A percentile compares a stretch with the other conserved stretches of the same genome.
Evolutionary conservation across 148 eudicot genomes (phyloP).

Genomic region (Rhododendron williamsianum): DNA sequence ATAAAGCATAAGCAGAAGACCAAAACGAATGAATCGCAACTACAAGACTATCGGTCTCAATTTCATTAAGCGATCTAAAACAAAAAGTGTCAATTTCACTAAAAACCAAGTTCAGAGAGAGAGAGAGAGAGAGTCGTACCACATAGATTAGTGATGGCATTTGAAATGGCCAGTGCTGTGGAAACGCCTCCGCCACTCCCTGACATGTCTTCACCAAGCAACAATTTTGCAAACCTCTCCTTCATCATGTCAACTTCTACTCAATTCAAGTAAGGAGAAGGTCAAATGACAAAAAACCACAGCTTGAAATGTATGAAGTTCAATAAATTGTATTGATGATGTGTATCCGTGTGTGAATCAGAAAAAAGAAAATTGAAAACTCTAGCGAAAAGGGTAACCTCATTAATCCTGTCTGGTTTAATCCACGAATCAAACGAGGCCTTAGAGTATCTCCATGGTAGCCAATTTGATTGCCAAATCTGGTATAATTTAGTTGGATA

Average conservation of each 20-base stretch:
- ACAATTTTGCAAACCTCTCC: constrained; percentile 83
- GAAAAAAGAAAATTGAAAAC: no score
- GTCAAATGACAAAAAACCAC: background rate
- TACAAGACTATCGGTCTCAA: background rate
- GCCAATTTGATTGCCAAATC: background rate
- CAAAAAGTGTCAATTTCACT: background rate
- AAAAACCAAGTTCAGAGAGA: background rate
- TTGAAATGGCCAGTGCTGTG: constrained; percentile 77
- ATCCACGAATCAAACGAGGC: no score
- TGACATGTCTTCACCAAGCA: constrained; percentile 98
- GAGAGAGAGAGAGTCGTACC: constrained; percentile 33
- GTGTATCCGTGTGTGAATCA: background rate
- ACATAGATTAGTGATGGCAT: constrained; percentile 86
- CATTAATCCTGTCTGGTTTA: background rate
- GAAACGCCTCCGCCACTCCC: constrained; percentile 95
- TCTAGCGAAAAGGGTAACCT: background rate
- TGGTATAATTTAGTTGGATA: background rate
- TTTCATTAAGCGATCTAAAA: background rate
- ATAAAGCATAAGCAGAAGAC: background rate
- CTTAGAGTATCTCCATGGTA: background rate
- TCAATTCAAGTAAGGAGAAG: constrained; percentile 6
- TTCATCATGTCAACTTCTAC: constrained; percentile 85
- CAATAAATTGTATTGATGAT: background rate
- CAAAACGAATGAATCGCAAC: background rate
- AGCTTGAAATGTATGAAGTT: background rate